Evolutionary conservation across 441 rosid species (phyloP), one percentile per base, ranked within the genome.

Genomic region (Populus trichocarpa): DNA sequence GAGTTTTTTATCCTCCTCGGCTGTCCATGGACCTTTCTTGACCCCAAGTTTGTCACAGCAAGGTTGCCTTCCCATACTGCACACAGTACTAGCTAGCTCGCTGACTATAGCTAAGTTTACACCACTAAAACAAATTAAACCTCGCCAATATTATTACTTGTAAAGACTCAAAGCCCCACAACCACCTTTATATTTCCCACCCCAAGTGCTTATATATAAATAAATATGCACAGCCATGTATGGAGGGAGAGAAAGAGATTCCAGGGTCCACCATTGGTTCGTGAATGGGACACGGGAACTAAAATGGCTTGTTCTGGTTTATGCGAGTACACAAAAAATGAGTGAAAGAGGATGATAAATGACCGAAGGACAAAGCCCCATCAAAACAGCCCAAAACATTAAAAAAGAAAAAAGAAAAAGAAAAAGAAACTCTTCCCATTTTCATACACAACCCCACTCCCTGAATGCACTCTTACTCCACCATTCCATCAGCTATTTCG

Each of bases 21-120:
- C 91, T 6, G 98, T 96, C 99, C 98, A 96, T 72, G 99, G 98
- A 69, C 99, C 99, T 87, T 92, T 96, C 94, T 93, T 96, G 80
- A 93, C 84, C 35, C 99, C 98, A 59, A 96, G 94, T 86, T 93
- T 96, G 81, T 92, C 99, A 85, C 98, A 96, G 82, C 99, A 96
- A 18, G 99, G 98, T 70, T 93, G 92, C 77, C 98, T 89, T 36
- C 99, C 98, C 99, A 96, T 95, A 59, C 40, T 33, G 66, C 78
- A 69, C 20, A 38, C 76, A 33, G 36, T 7, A 66, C 64, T 65
- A 65, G 69, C 18, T 65, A 12, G 69, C 11, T 26, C 18, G 22
- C 72, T 63, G 81, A 73, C 80, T 35, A 78, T 28, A 20, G 68
- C 68, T 20, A 68, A 68, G 70, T 42, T 71, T 40, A 40, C 50